Evolutionary conservation across 2,329 filamentous ascomycete genomes (phyloP).

Genomic region (Neofusicoccum sp.): DNA sequence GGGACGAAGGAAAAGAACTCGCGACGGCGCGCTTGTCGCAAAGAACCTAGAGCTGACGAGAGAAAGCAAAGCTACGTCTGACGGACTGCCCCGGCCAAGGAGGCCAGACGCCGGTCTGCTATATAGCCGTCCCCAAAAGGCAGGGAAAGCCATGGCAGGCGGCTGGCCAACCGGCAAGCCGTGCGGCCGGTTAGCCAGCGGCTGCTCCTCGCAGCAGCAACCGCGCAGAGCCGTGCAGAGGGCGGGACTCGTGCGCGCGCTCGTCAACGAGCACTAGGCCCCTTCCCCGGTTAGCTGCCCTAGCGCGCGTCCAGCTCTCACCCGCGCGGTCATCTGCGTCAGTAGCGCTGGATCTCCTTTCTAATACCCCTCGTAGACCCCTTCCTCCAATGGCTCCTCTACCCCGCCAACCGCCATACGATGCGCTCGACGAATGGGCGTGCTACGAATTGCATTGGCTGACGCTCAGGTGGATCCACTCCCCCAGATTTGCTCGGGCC

Average conservation of each 20-base stretch:
- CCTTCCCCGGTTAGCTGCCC: background rate
- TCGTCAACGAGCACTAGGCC: background rate
- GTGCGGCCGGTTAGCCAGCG: background rate
- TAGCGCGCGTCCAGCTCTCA: too few species aligned
- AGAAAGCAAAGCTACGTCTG: too few species aligned
- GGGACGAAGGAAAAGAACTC: too few species aligned
- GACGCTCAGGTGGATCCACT: background rate
- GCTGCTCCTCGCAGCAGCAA: background rate
- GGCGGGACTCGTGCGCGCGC: background rate
- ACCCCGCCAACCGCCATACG: background rate
- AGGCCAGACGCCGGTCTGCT: too few species aligned
- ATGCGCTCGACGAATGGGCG: background rate
- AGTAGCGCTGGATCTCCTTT: too few species aligned
- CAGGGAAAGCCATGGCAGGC: background rate
- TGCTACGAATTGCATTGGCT: background rate
- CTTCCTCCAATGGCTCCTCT: background rate
- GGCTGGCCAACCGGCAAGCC: background rate
- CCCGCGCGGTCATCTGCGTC: too few species aligned
- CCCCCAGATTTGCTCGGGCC: background rate
- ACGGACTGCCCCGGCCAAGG: too few species aligned
- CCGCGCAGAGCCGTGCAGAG: conserved; percentile 6
- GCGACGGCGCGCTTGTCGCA: too few species aligned
- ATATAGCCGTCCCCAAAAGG: background rate
- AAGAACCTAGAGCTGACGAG: too few species aligned
- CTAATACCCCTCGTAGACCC: too few species aligned